Evolutionary conservation across 169 alveolate genomes (phyloP).

Genomic region (Theileria parva): DNA sequence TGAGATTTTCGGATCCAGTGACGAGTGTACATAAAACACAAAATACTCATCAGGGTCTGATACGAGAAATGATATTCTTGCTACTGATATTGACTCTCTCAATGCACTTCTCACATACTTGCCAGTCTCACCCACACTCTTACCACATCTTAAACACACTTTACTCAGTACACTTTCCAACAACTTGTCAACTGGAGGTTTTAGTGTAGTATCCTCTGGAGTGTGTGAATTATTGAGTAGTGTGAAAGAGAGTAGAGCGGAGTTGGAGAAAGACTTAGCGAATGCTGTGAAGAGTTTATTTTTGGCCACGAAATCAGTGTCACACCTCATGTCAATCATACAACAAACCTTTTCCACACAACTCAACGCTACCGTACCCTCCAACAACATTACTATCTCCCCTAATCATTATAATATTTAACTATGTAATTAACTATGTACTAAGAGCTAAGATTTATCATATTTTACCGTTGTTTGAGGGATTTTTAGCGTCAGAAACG

Average conservation of each 20-base stretch:
- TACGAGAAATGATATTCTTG: slow-evolving; percentile 36
- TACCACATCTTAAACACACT: slow-evolving; percentile 22
- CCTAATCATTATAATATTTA: neutral
- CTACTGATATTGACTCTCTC: slow-evolving; percentile 20
- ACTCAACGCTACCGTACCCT: slow-evolving; percentile 41
- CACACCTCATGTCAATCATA: slow-evolving; percentile 41
- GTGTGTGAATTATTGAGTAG: neutral
- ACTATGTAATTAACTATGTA: too few species aligned
- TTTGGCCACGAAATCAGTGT: slow-evolving; percentile 43
- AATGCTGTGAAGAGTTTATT: slow-evolving; percentile 26
- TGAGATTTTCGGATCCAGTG: slow-evolving; percentile 15
- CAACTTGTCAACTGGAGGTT: neutral
- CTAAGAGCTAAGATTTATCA: too few species aligned
- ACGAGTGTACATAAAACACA: slow-evolving; percentile 36
- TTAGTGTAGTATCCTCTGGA: neutral
- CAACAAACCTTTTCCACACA: slow-evolving; percentile 10
- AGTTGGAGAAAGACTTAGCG: slow-evolving; percentile 38
- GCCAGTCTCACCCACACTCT: slow-evolving; percentile 37
- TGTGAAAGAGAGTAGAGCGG: neutral
- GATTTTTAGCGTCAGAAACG: neutral
- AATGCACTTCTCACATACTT: slow-evolving; percentile 17
- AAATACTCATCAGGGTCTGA: slow-evolving; percentile 13
- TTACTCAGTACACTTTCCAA: neutral
- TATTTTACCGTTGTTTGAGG: too few species aligned
- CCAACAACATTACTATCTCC: slow-evolving; percentile 25